A percentile compares a stretch with the other conserved stretches of the same genome.
phyloP scores from a whole-genome alignment of 331 rosid genomes.

The Malus hybrid region DNA sequence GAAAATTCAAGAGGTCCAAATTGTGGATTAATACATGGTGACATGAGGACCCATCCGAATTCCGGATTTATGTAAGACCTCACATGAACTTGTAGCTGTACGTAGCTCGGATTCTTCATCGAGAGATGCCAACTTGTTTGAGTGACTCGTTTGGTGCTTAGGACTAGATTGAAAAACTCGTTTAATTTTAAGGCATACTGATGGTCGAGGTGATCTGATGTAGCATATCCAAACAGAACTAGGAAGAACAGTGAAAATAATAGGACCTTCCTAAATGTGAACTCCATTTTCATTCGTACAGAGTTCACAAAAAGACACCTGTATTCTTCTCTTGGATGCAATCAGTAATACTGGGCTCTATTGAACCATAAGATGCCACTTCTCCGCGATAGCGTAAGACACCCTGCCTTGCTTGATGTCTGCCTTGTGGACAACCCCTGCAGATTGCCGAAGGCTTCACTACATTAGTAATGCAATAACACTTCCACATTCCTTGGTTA shows the following conservation, averaged over 20 bases:
- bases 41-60: too few species aligned
- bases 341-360: slow-evolving; percentile 2
- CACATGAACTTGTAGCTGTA: too few species aligned
- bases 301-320: slow-evolving; percentile 1
- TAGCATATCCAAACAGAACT: slow-evolving; percentile 31
- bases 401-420: slow-evolving; percentile 10
- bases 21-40: too few species aligned
- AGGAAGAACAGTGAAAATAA: slow-evolving; percentile 26
- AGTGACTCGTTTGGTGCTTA: too few species aligned
- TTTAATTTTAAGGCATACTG: too few species aligned
- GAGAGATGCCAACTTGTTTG: too few species aligned
- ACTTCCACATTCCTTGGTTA: neutral
- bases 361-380: slow-evolving; percentile 23
- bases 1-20: too few species aligned
- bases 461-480: neutral
- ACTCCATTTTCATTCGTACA: slow-evolving; percentile 9
- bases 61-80: too few species aligned
- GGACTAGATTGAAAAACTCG: too few species aligned
- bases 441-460: neutral
- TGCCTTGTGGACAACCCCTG: slow-evolving; percentile 17
- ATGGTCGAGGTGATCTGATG: neutral
- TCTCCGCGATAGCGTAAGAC: slow-evolving; percentile 20
- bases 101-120: too few species aligned
- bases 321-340: slow-evolving; percentile 13
- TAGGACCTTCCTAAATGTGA: slow-evolving; percentile 1